Conservation (phyloP, 495 filamentous ascomycete genomes). For the Podospora pseudocomata region DNA sequence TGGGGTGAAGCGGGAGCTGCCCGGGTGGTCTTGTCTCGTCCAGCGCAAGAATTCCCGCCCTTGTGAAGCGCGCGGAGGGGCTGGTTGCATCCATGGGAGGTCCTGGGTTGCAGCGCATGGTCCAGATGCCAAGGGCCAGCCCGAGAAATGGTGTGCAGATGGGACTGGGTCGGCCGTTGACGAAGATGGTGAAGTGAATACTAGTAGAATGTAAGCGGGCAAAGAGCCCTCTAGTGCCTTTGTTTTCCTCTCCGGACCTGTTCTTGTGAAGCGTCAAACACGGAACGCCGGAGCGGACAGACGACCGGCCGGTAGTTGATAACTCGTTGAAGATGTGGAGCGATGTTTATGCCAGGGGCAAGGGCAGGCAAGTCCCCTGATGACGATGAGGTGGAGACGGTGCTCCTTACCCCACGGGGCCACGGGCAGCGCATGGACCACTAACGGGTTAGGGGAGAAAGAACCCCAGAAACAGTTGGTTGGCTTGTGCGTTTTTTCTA, state of each 20-base stretch:
- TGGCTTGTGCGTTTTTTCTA: neutral
- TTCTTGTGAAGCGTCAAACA: neutral
- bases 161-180: no score
- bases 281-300: no score
- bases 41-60: neutral
- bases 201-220: neutral
- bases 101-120: neutral
- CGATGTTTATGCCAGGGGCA: neutral
- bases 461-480: conserved; percentile 2
- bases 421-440: neutral
- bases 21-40: neutral
- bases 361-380: neutral
- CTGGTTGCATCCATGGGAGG: neutral
- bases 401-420: neutral
- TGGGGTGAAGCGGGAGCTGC: neutral
- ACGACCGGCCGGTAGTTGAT: neutral
- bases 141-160: neutral
- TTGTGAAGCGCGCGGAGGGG: neutral
- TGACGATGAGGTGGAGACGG: neutral
- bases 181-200: no score
- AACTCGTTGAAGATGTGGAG: neutral
- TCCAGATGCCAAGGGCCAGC: neutral
- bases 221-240: neutral
- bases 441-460: neutral
- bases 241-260: neutral